Percentiles rank a stretch among this genome's conserved stretches.
These are phyloP conservation scores for Gynochthodes officinalis DNA, from an alignment of 257 asterid genomes.

Conservation along the genomic window DNA sequence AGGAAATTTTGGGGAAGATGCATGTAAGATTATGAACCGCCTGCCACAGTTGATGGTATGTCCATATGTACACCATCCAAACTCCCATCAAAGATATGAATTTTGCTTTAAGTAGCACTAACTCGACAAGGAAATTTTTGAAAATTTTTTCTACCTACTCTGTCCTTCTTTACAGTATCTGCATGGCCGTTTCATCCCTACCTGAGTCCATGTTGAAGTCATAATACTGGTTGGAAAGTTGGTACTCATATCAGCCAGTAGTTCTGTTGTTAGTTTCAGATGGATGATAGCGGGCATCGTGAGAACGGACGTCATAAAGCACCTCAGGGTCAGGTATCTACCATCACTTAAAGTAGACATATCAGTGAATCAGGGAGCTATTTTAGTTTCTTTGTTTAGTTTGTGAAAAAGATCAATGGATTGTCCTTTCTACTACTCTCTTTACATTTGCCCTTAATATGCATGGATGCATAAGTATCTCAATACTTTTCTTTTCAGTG, in stretches of 20 bases:
- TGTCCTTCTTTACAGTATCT: conserved; percentile 12
- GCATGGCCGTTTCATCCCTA: conserved; percentile 10
- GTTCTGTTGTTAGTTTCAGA: conserved; percentile 26
- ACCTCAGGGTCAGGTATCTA: conserved; percentile 77
- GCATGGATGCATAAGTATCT: background rate
- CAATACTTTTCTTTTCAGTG: conserved; percentile 47
- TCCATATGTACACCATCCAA: background rate
- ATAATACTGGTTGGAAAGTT: conserved; percentile 14
- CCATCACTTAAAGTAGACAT: conserved; percentile 6
- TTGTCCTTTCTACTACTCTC: background rate
- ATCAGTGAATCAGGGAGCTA: background rate
- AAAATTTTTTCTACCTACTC: no score
- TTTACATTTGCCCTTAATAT: no score
- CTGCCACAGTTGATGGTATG: conserved; percentile 3
- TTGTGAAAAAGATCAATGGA: background rate
- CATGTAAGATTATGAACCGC: conserved; percentile 5
- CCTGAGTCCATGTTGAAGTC: conserved; percentile 21
- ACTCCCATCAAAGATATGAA: no score
- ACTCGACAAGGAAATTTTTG: background rate
- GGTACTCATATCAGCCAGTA: conserved; percentile 13
- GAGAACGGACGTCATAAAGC: conserved; percentile 87
- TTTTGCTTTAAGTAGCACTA: background rate
- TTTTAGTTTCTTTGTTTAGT: background rate
- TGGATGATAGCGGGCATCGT: conserved; percentile 82
- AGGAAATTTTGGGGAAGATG: conserved; percentile 7